Conservation (phyloP, 306 rosid species). For the Quercus gilva region DNA sequence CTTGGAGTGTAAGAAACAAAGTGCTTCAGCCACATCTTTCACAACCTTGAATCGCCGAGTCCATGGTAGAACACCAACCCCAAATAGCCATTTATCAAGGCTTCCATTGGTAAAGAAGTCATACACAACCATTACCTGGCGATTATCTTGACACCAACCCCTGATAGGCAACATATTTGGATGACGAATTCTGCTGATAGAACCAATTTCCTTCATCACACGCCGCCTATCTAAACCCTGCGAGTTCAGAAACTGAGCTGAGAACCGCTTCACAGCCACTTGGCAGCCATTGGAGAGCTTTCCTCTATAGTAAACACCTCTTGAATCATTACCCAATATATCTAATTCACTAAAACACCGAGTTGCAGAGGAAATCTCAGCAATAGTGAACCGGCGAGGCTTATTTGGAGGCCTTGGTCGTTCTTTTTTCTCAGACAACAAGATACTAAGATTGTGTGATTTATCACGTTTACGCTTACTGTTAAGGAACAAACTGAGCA, state of each 20-base stretch:
- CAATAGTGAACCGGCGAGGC: constrained; percentile 47
- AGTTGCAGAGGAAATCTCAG: constrained; percentile 55
- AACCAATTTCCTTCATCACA: constrained; percentile 58
- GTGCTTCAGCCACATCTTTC: constrained; percentile 59
- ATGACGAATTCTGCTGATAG: constrained; percentile 51
- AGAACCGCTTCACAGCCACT: constrained; percentile 64
- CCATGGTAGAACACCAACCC: constrained; percentile 80
- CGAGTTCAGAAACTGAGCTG: constrained; percentile 48
- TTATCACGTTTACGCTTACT: constrained; percentile 31
- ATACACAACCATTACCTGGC: constrained; percentile 53
- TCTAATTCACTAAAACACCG: constrained; percentile 53
- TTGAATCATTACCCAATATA: constrained; percentile 51
- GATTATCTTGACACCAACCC: constrained; percentile 69
- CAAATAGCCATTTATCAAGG: constrained; percentile 74
- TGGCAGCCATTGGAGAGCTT: constrained; percentile 58
- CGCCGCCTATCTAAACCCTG: constrained; percentile 55
- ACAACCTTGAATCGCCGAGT: constrained; percentile 62
- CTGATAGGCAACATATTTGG: constrained; percentile 64
- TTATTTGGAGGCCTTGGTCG: constrained; percentile 72
- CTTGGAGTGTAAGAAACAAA: constrained; percentile 49
- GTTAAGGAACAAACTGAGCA: constrained; percentile 39
- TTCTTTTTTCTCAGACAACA: constrained; percentile 38
- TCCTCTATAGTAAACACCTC: constrained; percentile 59
- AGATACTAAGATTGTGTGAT: constrained; percentile 1
- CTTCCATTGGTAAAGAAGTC: constrained; percentile 70